Percentiles rank a stretch among this genome's conserved stretches.
These are phyloP conservation scores for Termitomyces sp. DNA, from an alignment of 768 basidiomycete genomes.

Conservation along the genomic window DNA sequence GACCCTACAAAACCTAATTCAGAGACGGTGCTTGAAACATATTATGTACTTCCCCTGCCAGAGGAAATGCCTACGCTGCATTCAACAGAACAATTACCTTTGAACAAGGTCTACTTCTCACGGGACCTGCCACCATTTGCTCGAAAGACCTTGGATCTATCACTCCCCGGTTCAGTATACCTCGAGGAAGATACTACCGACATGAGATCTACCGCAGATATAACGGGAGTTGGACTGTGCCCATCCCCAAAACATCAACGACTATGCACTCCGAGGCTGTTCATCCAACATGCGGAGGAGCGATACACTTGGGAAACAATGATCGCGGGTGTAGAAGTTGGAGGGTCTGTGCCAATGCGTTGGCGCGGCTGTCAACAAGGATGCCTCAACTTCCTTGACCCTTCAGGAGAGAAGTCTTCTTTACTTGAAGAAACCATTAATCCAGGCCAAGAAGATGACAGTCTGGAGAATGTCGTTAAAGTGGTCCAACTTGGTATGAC, in stretches of 20 bases:
- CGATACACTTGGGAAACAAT: conserved; percentile 59
- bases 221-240: conserved; percentile 40
- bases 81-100: not conserved
- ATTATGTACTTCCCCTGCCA: conserved; percentile 31
- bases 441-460: not conserved
- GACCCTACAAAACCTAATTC: conserved; percentile 4
- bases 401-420: conserved; percentile 8
- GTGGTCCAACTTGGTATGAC: conserved; percentile 7
- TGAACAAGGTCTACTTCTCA: conserved; percentile 13
- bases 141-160: conserved; percentile 27
- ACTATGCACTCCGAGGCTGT: conserved; percentile 27
- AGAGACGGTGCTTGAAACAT: conserved; percentile 24
- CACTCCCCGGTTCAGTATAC: conserved; percentile 34
- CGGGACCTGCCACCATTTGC: conserved; percentile 23
- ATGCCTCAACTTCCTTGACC: conserved; percentile 58
- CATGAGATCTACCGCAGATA: conserved; percentile 16
- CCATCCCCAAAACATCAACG: conserved; percentile 40
- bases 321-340: conserved; percentile 47
- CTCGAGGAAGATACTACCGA: conserved; percentile 14
- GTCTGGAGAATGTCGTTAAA: conserved; percentile 12
- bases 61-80: conserved; percentile 5
- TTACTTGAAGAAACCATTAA: not conserved
- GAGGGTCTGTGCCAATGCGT: conserved; percentile 49
- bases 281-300: conserved; percentile 55
- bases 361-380: conserved; percentile 68